Evolutionary conservation across 495 filamentous ascomycete genomes (phyloP).

Genomic region (Penicillium subrubescens): DNA sequence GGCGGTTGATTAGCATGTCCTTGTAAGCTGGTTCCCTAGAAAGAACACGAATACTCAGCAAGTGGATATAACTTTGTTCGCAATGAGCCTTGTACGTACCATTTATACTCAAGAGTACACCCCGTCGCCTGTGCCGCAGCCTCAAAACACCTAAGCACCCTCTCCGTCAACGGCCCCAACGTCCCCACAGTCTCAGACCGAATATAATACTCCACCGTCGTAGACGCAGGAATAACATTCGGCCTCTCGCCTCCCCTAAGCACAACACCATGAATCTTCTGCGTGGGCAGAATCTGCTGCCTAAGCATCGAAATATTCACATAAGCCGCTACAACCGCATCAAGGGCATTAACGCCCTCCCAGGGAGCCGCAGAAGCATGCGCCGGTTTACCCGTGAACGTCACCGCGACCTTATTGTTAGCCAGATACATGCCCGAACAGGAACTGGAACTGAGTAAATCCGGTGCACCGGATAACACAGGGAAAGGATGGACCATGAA

Average conservation of each 20-base stretch:
- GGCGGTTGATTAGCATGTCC: slow-evolving; percentile 52
- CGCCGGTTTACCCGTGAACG: slow-evolving; percentile 49
- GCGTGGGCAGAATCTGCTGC: slow-evolving; percentile 55
- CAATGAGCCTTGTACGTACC: slow-evolving; percentile 26
- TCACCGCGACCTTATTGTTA: slow-evolving; percentile 51
- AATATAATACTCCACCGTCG: slow-evolving; percentile 58
- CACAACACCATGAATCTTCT: slow-evolving; percentile 51
- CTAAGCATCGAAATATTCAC: slow-evolving; percentile 60
- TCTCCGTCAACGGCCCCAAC: slow-evolving; percentile 48
- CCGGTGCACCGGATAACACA: slow-evolving; percentile 26
- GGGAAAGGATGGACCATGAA: slow-evolving; percentile 59
- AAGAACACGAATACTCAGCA: neutral
- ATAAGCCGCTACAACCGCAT: slow-evolving; percentile 63
- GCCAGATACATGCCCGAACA: slow-evolving; percentile 49
- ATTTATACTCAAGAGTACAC: slow-evolving; percentile 50
- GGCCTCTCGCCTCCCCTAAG: slow-evolving; percentile 44
- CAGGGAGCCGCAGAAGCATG: slow-evolving; percentile 63
- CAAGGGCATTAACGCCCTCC: slow-evolving; percentile 66
- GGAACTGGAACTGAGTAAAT: slow-evolving; percentile 30
- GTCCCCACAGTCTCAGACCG: slow-evolving; percentile 47
- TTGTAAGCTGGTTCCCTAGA: slow-evolving; percentile 49
- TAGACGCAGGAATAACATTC: slow-evolving; percentile 56
- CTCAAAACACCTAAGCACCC: slow-evolving; percentile 57
- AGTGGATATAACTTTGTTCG: neutral
- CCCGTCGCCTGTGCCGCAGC: slow-evolving; percentile 58